phyloP scores from a whole-genome alignment of 1,139 yeast species.

The Saccharomyces hybrid region DNA sequence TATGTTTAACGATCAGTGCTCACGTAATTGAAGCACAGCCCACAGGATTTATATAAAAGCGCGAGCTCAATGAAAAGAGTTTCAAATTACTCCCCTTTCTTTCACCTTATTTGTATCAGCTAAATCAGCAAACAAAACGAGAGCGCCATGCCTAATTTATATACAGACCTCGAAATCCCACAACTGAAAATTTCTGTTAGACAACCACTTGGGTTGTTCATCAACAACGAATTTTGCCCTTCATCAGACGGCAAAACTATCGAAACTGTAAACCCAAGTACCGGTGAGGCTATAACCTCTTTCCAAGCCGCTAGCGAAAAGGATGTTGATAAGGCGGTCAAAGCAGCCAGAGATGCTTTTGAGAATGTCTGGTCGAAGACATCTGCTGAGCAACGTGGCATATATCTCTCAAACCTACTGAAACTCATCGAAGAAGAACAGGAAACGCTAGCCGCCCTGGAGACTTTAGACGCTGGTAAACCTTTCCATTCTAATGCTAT shows the following conservation, averaged over 20 bases:
- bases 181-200: slow-evolving; percentile 34
- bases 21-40: too few relatives aligned
- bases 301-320: slow-evolving; percentile 60
- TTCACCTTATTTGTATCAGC: too few relatives aligned
- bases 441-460: slow-evolving; percentile 47
- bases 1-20: too few relatives aligned
- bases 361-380: slow-evolving; percentile 43
- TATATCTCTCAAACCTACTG: slow-evolving; percentile 44
- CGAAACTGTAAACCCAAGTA: slow-evolving; percentile 41
- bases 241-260: slow-evolving; percentile 45
- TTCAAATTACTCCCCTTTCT: too few relatives aligned
- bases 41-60: too few relatives aligned
- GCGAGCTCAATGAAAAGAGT: too few relatives aligned
- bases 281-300: slow-evolving; percentile 13
- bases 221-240: slow-evolving; percentile 52
- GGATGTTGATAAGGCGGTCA: slow-evolving; percentile 74
- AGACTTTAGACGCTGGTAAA: slow-evolving; percentile 62
- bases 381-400: slow-evolving; percentile 43
- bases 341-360: slow-evolving; percentile 65
- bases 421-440: slow-evolving; percentile 44
- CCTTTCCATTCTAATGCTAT: slow-evolving; percentile 46
- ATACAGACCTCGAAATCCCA: slow-evolving; percentile 12
- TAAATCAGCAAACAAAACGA: neutral
- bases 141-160: neutral
- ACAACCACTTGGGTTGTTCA: slow-evolving; percentile 61